phyloP scores from a whole-genome alignment of 441 rosid species.

The Manihot esculenta region DNA sequence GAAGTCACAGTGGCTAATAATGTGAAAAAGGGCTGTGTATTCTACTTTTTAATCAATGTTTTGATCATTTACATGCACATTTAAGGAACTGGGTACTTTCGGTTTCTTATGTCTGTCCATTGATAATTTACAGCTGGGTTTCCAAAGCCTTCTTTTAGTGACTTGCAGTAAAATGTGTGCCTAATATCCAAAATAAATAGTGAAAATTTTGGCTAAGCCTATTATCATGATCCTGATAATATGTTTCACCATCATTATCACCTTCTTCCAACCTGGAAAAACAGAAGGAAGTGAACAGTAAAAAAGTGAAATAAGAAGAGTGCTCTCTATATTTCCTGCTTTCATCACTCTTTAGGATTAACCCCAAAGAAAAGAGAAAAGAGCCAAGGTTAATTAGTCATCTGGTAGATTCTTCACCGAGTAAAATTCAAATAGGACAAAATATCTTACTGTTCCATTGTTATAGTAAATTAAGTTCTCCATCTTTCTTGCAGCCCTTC shows the following conservation, averaged over 20 bases:
- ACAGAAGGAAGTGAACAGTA: background rate
- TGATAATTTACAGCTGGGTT: too few relatives aligned
- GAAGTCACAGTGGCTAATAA: background rate
- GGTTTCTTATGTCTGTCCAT: too few relatives aligned
- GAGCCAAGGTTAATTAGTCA: background rate
- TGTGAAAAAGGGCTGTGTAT: background rate
- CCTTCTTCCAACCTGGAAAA: background rate
- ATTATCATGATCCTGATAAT: background rate
- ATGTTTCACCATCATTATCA: background rate
- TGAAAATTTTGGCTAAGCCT: too few relatives aligned
- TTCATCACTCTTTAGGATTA: constrained; percentile 5
- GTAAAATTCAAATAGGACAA: constrained; percentile 19
- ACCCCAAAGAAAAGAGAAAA: constrained; percentile 1
- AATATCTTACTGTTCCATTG: background rate
- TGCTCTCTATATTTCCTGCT: background rate
- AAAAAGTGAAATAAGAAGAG: background rate
- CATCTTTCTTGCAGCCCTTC: background rate
- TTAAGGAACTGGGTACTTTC: too few relatives aligned
- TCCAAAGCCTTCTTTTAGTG: too few relatives aligned
- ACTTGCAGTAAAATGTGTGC: too few relatives aligned
- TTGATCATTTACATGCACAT: too few relatives aligned
- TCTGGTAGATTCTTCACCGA: background rate
- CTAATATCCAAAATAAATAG: background rate
- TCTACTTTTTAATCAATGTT: background rate
- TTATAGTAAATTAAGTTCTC: background rate